A percentile compares a stretch with the other conserved stretches of the same genome.
phyloP scores from a whole-genome alignment of 1,139 yeast species.

The Kodamaea plutei region DNA sequence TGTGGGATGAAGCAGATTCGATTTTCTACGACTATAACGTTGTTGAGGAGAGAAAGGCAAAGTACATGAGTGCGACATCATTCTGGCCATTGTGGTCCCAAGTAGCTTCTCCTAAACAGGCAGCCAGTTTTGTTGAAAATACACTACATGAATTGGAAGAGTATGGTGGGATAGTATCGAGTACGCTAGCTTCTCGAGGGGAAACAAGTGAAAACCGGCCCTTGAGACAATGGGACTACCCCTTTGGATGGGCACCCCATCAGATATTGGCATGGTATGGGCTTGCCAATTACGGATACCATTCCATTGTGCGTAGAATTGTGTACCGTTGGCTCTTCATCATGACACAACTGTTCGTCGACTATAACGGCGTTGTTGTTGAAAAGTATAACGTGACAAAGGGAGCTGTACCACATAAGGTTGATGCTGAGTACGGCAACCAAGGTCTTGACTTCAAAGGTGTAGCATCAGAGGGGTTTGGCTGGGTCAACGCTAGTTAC shows the following conservation, averaged over 20 bases:
- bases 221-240: slow-evolving; percentile 96
- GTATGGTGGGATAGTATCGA: slow-evolving; percentile 86
- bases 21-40: slow-evolving; percentile 85
- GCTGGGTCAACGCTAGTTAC: slow-evolving; percentile 94
- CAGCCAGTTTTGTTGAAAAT: slow-evolving; percentile 52
- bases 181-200: slow-evolving; percentile 77
- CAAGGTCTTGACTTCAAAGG: slow-evolving; percentile 93
- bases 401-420: slow-evolving; percentile 82
- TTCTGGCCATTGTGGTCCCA: slow-evolving; percentile 95
- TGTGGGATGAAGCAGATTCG: slow-evolving; percentile 82
- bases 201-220: slow-evolving; percentile 66
- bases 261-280: slow-evolving; percentile 96
- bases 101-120: slow-evolving; percentile 69
- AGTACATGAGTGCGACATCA: slow-evolving; percentile 84
- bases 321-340: slow-evolving; percentile 84
- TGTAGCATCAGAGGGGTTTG: slow-evolving; percentile 94
- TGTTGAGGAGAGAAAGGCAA: slow-evolving; percentile 49
- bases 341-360: slow-evolving; percentile 91
- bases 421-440: slow-evolving; percentile 95
- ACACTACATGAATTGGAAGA: slow-evolving; percentile 75
- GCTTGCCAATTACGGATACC: slow-evolving; percentile 66
- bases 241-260: slow-evolving; percentile 99
- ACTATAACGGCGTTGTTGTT: slow-evolving; percentile 91
- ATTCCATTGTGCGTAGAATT: slow-evolving; percentile 62
- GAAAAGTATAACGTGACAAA: slow-evolving; percentile 92